Conservation (phyloP, 2,329 filamentous ascomycete species). For the Albifimbria verrucaria region DNA sequence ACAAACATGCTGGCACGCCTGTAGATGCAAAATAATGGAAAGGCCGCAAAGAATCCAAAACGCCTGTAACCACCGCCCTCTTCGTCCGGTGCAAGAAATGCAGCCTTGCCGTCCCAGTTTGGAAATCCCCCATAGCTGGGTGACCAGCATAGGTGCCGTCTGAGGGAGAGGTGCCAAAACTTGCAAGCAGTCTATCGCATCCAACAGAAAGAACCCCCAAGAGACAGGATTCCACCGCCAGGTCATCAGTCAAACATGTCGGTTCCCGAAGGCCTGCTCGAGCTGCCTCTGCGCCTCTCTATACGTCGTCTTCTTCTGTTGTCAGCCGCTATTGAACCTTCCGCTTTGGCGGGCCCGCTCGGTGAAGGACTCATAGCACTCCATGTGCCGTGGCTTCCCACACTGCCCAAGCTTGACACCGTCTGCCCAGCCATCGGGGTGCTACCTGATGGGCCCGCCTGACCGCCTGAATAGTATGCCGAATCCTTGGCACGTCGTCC, state of each 20-base stretch:
- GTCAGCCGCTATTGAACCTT: conserved; percentile 39
- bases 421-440: conserved; percentile 34
- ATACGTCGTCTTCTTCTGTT: conserved; percentile 52
- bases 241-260: conserved; percentile 35
- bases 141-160: no score
- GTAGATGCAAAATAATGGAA: neutral
- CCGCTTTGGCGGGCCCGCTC: conserved; percentile 32
- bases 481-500: conserved; percentile 55
- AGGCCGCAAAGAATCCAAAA: neutral
- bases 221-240: neutral
- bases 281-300: conserved; percentile 47
- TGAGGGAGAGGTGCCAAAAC: no score
- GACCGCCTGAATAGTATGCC: conserved; percentile 56
- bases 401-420: conserved; percentile 43
- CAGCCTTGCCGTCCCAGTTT: no score
- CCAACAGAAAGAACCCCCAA: no score
- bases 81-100: neutral
- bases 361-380: conserved; percentile 49
- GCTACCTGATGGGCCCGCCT: conserved; percentile 34
- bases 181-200: no score
- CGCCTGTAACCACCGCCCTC: conserved; percentile 3
- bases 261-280: conserved; percentile 25
- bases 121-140: no score
- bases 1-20: neutral
- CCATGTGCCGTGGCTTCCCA: conserved; percentile 51